Conservation (phyloP, 2,329 filamentous ascomycete species). For the Alternaria panax region DNA sequence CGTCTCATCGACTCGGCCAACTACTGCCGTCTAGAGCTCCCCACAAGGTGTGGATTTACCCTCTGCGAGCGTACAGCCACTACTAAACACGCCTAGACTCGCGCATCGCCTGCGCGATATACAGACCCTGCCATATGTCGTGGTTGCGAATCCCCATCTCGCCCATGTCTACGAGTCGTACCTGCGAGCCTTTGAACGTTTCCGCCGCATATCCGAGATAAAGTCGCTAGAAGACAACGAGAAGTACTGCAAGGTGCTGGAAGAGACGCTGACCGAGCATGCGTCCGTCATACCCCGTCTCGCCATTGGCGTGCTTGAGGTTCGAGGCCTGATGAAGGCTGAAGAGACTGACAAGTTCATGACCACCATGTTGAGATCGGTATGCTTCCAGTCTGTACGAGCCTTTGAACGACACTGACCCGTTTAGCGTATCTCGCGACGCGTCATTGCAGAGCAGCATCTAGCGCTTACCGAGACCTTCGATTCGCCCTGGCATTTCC, state of each 20-base stretch:
- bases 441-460: slow-evolving; percentile 97
- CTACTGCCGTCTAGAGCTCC: slow-evolving; percentile 94
- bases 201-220: slow-evolving; percentile 84
- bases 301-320: slow-evolving; percentile 93
- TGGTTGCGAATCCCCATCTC: slow-evolving; percentile 94
- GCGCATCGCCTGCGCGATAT: slow-evolving; percentile 96
- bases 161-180: slow-evolving; percentile 96
- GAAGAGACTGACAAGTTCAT: slow-evolving; percentile 91
- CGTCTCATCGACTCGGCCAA: slow-evolving; percentile 94
- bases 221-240: slow-evolving; percentile 90
- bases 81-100: slow-evolving; percentile 63
- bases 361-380: slow-evolving; percentile 89
- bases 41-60: slow-evolving; percentile 68
- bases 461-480: slow-evolving; percentile 94
- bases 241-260: slow-evolving; percentile 79
- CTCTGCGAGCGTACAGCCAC: background rate
- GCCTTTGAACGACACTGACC: background rate
- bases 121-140: slow-evolving; percentile 93
- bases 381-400: slow-evolving; percentile 56
- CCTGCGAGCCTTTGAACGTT: slow-evolving; percentile 92
- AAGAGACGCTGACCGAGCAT: slow-evolving; percentile 82
- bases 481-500: slow-evolving; percentile 88
- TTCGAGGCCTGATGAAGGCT: slow-evolving; percentile 79
- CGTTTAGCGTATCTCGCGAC: slow-evolving; percentile 82
- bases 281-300: slow-evolving; percentile 92